Conservation (phyloP, 2,329 filamentous ascomycete genomes). For the Dothideomycetes sp. region DNA sequence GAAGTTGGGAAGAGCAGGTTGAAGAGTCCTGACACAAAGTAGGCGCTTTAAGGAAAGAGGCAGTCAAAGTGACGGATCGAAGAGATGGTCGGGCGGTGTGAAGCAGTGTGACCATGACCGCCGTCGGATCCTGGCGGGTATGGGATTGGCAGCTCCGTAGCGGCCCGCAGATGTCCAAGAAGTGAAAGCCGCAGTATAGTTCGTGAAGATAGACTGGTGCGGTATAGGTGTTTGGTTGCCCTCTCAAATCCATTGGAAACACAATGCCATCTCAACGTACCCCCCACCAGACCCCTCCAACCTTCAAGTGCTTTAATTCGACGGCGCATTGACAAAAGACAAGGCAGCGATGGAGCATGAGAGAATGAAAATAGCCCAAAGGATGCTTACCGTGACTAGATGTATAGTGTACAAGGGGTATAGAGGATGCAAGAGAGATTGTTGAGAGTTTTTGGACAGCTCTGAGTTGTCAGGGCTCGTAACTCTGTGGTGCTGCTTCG, state of each 20-base stretch:
- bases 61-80: neutral
- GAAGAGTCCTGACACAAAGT: no score
- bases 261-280: neutral
- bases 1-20: no score
- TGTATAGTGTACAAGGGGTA: constrained; percentile 2
- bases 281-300: constrained; percentile 8
- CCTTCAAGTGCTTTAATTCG: no score
- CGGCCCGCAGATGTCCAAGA: neutral
- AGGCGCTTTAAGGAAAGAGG: no score
- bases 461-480: constrained; percentile 5
- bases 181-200: no score
- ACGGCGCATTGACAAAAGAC: no score
- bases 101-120: neutral
- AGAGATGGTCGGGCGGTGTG: neutral
- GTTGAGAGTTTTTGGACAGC: constrained; percentile 8
- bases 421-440: neutral
- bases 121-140: neutral
- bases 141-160: neutral
- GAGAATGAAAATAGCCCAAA: neutral
- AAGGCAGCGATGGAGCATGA: no score
- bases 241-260: no score
- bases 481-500: constrained; percentile 3
- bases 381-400: constrained; percentile 1
- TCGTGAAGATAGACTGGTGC: no score
- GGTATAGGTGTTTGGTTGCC: no score